Evolutionary conservation across 257 asterid genomes (phyloP).

Genomic region (Eucommia ulmoides): DNA sequence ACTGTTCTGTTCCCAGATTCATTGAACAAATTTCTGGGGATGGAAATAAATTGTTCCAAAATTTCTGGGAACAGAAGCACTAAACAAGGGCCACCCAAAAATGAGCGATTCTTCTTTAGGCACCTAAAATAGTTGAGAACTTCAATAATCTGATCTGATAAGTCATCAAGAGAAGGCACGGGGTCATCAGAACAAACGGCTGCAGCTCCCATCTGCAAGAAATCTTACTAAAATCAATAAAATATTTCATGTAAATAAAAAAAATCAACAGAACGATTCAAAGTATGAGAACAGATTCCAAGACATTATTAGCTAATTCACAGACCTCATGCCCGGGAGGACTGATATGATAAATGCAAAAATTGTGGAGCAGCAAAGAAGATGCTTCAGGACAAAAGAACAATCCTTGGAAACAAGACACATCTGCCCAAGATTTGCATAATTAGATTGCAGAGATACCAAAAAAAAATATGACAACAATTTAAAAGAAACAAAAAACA

Average conservation of each 20-base stretch:
- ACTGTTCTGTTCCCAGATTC: too few relatives aligned
- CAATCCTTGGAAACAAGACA: conserved; percentile 76
- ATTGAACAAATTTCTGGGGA: too few relatives aligned
- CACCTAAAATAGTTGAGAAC: conserved; percentile 86
- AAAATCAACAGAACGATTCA: conserved; percentile 8
- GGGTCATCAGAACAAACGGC: conserved; percentile 45
- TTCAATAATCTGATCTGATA: conserved; percentile 79
- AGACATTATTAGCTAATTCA: conserved; percentile 6
- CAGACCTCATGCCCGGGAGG: conserved; percentile 49
- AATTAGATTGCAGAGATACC: conserved; percentile 4
- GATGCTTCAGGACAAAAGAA: conserved; percentile 43
- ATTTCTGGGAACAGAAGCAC: too few relatives aligned
- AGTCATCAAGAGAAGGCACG: conserved; percentile 62
- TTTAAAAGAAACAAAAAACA: too few relatives aligned
- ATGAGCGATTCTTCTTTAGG: too few relatives aligned
- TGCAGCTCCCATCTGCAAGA: conserved; percentile 96
- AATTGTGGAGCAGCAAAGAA: conserved; percentile 28
- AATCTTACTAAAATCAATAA: conserved; percentile 60
- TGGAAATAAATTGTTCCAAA: too few relatives aligned
- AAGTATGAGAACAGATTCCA: neutral
- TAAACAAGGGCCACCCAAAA: too few relatives aligned
- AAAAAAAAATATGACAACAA: too few relatives aligned
- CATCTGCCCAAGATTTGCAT: conserved; percentile 30
- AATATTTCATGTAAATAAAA: conserved; percentile 33
- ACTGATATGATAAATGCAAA: conserved; percentile 35